Base-by-base conservation (phyloP, 257 asterid genomes). In the Ehretia macrophylla region DNA sequence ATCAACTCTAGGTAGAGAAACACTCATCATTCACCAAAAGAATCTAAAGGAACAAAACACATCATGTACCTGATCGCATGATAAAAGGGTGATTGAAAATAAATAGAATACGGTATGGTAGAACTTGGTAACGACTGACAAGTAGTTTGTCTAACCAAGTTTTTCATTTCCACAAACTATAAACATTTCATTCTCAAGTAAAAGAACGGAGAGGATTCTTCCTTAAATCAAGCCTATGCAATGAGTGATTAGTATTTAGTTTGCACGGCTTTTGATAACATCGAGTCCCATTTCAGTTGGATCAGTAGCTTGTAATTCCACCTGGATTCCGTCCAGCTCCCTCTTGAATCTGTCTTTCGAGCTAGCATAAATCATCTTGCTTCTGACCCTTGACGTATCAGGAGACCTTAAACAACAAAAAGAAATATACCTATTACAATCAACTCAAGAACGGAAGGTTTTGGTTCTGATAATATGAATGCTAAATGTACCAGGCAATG, bases 201-300 rank as follows among this genome's bases (percentile, higher is more conserved):
- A 14, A 58, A 70, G 67, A 68, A 75, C 23, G 40, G 45, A 54
- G 68, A 21, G 65, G 59, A 27, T 32, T 63, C 47, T 53, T 55
- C 58, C 32, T 53, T 44, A 55, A 51, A 64, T 10, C 22, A 59
- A 65, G 76, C 52, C 54, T 73, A 35, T 5, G 58, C 47, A 17
- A 59, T 63, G 19, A 55, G 17, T 12, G 17, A 32, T 3, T 11
- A 21, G n/a, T 35, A 39, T 66, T 69, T 72, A 81, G 77, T 51
- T 62, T 59, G 82, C 92, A 2, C 85, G 86, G 12, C 86, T 79
- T 78, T 77, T 66, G 44, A 84, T 79, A 32, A 84, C 88, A 63
- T 81, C 93, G 20, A 84, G 76, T 4, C 75, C 88, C 89, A 84
- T 81, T 73, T 84, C 89, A 55, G 86, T 81, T 10, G 89, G 89